phyloP scores from a whole-genome alignment of 306 rosid genomes.

The Prunus salicina region DNA sequence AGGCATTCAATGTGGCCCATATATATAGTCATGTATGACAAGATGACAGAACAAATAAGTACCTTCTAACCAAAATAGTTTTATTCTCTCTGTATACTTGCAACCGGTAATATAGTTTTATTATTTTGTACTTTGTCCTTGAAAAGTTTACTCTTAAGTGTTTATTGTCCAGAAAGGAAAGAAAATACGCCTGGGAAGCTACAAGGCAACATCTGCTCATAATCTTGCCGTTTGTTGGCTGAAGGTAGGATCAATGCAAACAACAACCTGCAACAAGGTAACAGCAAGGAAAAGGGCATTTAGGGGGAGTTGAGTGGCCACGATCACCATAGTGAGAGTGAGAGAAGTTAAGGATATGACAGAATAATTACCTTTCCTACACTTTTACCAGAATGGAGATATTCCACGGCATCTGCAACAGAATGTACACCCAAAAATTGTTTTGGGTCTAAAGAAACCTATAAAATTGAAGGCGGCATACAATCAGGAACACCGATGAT shows the following conservation, averaged over 20 bases:
- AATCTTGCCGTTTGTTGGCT: constrained; percentile 57
- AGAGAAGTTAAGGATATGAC: neutral
- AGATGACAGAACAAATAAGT: too few species aligned
- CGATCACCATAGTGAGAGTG: neutral
- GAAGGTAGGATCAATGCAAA: constrained; percentile 71
- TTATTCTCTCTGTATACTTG: neutral
- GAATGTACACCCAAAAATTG: constrained; percentile 68
- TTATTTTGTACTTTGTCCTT: neutral
- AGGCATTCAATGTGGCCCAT: too few species aligned
- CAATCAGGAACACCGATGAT: neutral
- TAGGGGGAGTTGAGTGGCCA: neutral
- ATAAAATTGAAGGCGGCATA: constrained; percentile 18
- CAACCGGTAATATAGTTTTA: neutral
- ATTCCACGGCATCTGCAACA: constrained; percentile 84
- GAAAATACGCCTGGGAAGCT: neutral
- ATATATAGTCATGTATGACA: too few species aligned
- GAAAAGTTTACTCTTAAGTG: neutral
- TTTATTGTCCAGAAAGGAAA: neutral
- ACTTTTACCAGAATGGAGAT: constrained; percentile 95
- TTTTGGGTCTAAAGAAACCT: constrained; percentile 82
- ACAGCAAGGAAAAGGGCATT: neutral
- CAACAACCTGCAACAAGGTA: constrained; percentile 51
- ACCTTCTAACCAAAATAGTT: too few species aligned
- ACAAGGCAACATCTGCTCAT: constrained; percentile 28
- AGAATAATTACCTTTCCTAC: constrained; percentile 78